Conservation (phyloP, 1,139 yeast genomes). For the Eremothecium gossypii region DNA sequence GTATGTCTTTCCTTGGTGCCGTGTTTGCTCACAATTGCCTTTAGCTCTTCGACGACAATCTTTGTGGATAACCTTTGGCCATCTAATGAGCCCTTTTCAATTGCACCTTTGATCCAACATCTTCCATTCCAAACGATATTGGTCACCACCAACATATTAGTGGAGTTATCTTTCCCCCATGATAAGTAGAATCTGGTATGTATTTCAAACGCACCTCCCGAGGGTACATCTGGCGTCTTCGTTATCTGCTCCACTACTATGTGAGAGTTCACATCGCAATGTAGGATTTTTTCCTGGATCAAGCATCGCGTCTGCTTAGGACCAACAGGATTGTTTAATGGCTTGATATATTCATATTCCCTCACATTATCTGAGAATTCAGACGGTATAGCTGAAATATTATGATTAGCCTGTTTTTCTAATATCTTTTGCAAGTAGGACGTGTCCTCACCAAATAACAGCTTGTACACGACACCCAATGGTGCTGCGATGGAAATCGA, state of each 20-base stretch:
- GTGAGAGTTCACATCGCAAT: slow-evolving; percentile 48
- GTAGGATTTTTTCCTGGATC: slow-evolving; percentile 62
- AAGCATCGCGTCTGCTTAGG: slow-evolving; percentile 89
- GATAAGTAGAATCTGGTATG: slow-evolving; percentile 56
- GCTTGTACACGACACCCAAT: slow-evolving; percentile 59
- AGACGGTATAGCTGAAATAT: slow-evolving; percentile 47
- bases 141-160: slow-evolving; percentile 55
- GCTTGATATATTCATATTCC: slow-evolving; percentile 65
- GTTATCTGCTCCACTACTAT: slow-evolving; percentile 60
- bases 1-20: slow-evolving; percentile 26
- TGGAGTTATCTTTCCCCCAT: slow-evolving; percentile 70
- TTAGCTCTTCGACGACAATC: slow-evolving; percentile 49
- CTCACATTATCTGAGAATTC: slow-evolving; percentile 43
- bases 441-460: slow-evolving; percentile 70
- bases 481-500: slow-evolving; percentile 53
- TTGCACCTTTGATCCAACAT: slow-evolving; percentile 83
- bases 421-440: slow-evolving; percentile 46
- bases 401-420: slow-evolving; percentile 63
- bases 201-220: slow-evolving; percentile 74
- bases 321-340: slow-evolving; percentile 75
- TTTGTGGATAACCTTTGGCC: slow-evolving; percentile 76
- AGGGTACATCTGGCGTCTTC: slow-evolving; percentile 89
- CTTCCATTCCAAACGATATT: slow-evolving; percentile 86
- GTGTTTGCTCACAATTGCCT: slow-evolving; percentile 35
- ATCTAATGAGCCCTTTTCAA: slow-evolving; percentile 84